Conservation (phyloP, 208 protist genomes). For the Wallacemonas rigidus region DNA sequence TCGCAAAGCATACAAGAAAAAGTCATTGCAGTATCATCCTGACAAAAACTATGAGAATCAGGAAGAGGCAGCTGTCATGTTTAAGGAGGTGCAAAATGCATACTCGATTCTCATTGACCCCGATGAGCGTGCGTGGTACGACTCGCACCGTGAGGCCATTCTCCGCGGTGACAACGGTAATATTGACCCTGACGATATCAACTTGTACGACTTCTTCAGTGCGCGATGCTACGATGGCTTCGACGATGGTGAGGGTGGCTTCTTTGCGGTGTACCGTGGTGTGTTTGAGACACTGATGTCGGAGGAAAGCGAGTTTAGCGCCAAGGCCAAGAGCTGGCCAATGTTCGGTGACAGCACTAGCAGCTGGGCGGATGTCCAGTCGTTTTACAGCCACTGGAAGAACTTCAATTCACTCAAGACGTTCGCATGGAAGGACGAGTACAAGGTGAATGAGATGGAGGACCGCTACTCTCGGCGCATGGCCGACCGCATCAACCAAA, state of each 20-base stretch:
- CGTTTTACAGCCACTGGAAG: slow-evolving; percentile 87
- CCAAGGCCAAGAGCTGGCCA: slow-evolving; percentile 61
- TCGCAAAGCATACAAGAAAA: slow-evolving; percentile 85
- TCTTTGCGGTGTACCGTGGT: slow-evolving; percentile 79
- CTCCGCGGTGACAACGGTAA: slow-evolving; percentile 62
- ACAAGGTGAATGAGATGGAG: slow-evolving; percentile 90
- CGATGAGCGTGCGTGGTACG: slow-evolving; percentile 89
- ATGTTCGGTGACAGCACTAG: slow-evolving; percentile 69
- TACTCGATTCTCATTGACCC: slow-evolving; percentile 88
- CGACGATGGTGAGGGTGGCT: slow-evolving; percentile 72
- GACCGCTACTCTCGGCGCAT: slow-evolving; percentile 85
- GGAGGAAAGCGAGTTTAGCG: slow-evolving; percentile 69
- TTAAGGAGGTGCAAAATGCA: slow-evolving; percentile 91
- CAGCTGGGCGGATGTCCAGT: slow-evolving; percentile 59
- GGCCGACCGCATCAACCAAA: slow-evolving; percentile 88
- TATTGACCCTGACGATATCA: slow-evolving; percentile 64
- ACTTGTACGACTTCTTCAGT: slow-evolving; percentile 86
- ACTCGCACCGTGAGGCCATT: slow-evolving; percentile 87
- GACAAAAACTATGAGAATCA: slow-evolving; percentile 90
- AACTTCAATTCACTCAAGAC: slow-evolving; percentile 86
- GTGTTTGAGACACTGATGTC: slow-evolving; percentile 77
- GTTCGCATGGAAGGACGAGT: slow-evolving; percentile 92
- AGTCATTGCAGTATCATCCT: slow-evolving; percentile 86
- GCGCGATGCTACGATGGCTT: slow-evolving; percentile 80
- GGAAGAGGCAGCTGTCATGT: slow-evolving; percentile 67